Conservation (phyloP, 2,329 filamentous ascomycete genomes). For the Volutella citrinella region DNA sequence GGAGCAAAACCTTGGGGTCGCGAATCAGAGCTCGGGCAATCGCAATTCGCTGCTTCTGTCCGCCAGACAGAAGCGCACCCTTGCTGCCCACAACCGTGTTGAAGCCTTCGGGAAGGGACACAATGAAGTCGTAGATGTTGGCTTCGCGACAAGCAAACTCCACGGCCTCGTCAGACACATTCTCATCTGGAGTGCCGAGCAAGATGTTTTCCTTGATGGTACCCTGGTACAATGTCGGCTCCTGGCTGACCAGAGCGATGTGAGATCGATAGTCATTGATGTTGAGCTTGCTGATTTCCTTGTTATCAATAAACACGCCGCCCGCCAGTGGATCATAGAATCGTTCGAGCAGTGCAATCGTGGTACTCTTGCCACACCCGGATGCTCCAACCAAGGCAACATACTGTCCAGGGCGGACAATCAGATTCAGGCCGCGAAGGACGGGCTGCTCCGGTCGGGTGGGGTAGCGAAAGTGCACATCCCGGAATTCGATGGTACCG, state of each 20-base stretch:
- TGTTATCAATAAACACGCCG: conserved; percentile 76
- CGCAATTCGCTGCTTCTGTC: conserved; percentile 91
- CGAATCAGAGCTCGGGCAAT: conserved; percentile 89
- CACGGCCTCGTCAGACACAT: conserved; percentile 69
- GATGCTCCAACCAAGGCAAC: conserved; percentile 90
- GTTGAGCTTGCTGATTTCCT: conserved; percentile 77
- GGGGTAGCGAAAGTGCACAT: conserved; percentile 93
- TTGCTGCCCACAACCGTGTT: conserved; percentile 83
- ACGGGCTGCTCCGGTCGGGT: conserved; percentile 91
- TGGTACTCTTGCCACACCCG: conserved; percentile 92
- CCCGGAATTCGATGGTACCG: conserved; percentile 81
- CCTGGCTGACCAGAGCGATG: conserved; percentile 87
- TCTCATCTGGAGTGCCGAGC: conserved; percentile 66
- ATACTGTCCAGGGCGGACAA: conserved; percentile 74
- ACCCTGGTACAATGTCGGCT: conserved; percentile 92
- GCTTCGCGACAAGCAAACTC: conserved; percentile 81
- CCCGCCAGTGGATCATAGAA: conserved; percentile 90
- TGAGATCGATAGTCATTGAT: conserved; percentile 81
- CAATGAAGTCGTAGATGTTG: conserved; percentile 90
- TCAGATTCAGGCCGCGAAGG: conserved; percentile 76
- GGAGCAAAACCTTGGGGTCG: conserved; percentile 81
- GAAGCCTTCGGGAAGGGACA: conserved; percentile 82
- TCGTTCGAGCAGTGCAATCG: conserved; percentile 85
- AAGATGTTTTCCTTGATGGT: conserved; percentile 89
- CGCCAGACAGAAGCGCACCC: conserved; percentile 80